Evolutionary conservation across 1,284 basidiomycete genomes (phyloP).

Genomic region (Marasmius fiardii): DNA sequence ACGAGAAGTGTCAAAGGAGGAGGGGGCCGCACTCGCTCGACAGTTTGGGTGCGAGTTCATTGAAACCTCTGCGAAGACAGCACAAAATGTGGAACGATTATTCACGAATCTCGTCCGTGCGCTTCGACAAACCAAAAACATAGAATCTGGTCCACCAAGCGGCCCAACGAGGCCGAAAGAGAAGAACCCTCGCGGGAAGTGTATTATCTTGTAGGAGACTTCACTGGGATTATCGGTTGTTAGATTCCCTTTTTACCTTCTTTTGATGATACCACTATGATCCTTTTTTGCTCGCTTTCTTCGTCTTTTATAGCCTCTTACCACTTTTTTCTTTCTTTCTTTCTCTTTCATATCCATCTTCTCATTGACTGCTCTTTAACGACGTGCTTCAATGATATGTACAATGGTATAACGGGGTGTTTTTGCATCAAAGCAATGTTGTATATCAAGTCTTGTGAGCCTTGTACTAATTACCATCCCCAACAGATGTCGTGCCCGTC

Average conservation of each 20-base stretch:
- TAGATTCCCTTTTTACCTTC: conserved; percentile 61
- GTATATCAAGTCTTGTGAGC: neutral
- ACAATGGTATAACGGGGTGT: neutral
- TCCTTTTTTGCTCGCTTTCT: conserved; percentile 30
- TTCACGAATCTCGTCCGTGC: conserved; percentile 91
- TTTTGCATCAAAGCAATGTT: neutral
- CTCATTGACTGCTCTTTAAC: conserved; percentile 17
- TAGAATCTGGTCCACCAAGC: conserved; percentile 35
- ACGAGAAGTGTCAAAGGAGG: conserved; percentile 85
- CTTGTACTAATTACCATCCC: neutral
- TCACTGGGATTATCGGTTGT: conserved; percentile 54
- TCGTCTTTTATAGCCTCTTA: conserved; percentile 29
- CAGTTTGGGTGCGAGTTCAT: conserved; percentile 93
- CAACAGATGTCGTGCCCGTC: neutral
- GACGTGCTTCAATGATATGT: conserved; percentile 10
- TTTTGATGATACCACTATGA: conserved; percentile 74
- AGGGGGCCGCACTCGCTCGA: conserved; percentile 83
- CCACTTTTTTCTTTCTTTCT: conserved; percentile 25
- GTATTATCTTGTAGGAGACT: conserved; percentile 77
- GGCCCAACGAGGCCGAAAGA: conserved; percentile 29
- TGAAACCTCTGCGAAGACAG: conserved; percentile 95
- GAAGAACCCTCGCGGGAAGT: conserved; percentile 50
- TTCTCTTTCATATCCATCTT: conserved; percentile 14
- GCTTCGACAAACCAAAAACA: conserved; percentile 67
- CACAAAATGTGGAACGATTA: conserved; percentile 91